Percentiles rank a stretch among this genome's conserved stretches.
These are phyloP conservation scores for Cystofilobasidium bisporidii DNA, from an alignment of 768 basidiomycete genomes.

Conservation along the genomic window DNA sequence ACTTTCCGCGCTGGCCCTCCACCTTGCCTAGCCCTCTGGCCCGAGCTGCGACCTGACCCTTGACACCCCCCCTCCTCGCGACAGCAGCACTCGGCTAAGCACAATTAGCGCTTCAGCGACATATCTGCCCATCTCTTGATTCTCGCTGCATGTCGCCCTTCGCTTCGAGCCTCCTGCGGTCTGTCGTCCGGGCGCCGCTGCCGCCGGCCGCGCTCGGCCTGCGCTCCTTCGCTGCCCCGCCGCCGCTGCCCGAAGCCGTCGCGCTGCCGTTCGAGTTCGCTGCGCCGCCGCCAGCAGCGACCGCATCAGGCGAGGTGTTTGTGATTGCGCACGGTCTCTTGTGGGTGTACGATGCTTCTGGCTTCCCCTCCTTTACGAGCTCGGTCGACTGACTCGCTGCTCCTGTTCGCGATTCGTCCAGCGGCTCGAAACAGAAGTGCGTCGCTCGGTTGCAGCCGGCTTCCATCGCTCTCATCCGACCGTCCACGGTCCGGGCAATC, in stretches of 20 bases:
- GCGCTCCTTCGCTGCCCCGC: background rate
- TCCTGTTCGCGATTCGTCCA: conserved; percentile 38
- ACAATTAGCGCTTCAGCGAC: too few relatives aligned
- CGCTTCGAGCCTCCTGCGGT: background rate
- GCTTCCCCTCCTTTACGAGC: too few relatives aligned
- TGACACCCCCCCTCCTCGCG: too few relatives aligned
- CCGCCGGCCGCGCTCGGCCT: background rate
- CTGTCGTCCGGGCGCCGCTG: background rate
- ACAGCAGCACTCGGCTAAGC: too few relatives aligned
- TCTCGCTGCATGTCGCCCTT: background rate
- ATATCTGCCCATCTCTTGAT: too few relatives aligned
- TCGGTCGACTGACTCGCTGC: background rate
- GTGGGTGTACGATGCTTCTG: background rate
- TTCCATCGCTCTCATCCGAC: background rate
- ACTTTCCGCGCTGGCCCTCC: too few relatives aligned
- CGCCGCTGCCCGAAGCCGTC: conserved; percentile 13
- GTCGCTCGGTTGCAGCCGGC: background rate
- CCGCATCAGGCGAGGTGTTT: conserved; percentile 9
- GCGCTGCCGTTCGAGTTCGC: conserved; percentile 25
- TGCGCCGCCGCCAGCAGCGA: background rate
- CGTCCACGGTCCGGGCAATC: too few relatives aligned
- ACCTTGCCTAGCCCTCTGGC: too few relatives aligned
- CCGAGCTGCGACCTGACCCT: too few relatives aligned
- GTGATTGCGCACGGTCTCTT: conserved; percentile 27
- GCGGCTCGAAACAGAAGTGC: conserved; percentile 72